phyloP scores from a whole-genome alignment of 352 stramenopile species.

The Phytopythium sindhum region DNA sequence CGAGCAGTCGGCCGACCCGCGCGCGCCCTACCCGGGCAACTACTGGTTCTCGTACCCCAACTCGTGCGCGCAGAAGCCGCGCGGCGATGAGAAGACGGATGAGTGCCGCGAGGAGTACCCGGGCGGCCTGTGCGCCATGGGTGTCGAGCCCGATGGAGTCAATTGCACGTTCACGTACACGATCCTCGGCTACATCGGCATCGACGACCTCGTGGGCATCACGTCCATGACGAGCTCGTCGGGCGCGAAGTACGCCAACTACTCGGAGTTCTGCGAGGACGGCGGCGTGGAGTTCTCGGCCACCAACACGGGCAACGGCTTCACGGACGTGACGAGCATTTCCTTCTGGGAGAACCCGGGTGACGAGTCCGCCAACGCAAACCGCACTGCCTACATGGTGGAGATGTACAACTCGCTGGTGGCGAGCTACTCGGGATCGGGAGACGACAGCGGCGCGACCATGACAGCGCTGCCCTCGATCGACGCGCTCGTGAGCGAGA shows the following conservation, averaged over 20 bases:
- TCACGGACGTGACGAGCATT: slow-evolving; percentile 37
- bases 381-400: slow-evolving; percentile 43
- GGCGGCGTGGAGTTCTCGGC: slow-evolving; percentile 48
- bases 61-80: slow-evolving; percentile 40
- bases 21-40: slow-evolving; percentile 71
- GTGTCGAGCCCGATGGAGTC: slow-evolving; percentile 35
- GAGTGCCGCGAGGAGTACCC: slow-evolving; percentile 32
- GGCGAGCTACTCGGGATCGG: slow-evolving; percentile 18
- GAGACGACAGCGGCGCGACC: slow-evolving; percentile 25
- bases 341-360: slow-evolving; percentile 64
- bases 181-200: slow-evolving; percentile 50
- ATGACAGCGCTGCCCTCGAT: slow-evolving; percentile 51
- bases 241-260: slow-evolving; percentile 25
- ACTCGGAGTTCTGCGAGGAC: slow-evolving; percentile 44
- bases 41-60: slow-evolving; percentile 81
- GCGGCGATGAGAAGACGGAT: slow-evolving; percentile 39
- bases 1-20: slow-evolving; percentile 33
- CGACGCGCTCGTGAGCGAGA: slow-evolving; percentile 29
- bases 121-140: slow-evolving; percentile 42
- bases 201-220: slow-evolving; percentile 65
- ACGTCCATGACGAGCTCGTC: slow-evolving; percentile 29
- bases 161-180: slow-evolving; percentile 61
- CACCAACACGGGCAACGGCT: slow-evolving; percentile 32
- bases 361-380: slow-evolving; percentile 35
- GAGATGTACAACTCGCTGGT: slow-evolving; percentile 50